Conservation (phyloP, 768 basidiomycete species). For the Serendipita sp. region DNA sequence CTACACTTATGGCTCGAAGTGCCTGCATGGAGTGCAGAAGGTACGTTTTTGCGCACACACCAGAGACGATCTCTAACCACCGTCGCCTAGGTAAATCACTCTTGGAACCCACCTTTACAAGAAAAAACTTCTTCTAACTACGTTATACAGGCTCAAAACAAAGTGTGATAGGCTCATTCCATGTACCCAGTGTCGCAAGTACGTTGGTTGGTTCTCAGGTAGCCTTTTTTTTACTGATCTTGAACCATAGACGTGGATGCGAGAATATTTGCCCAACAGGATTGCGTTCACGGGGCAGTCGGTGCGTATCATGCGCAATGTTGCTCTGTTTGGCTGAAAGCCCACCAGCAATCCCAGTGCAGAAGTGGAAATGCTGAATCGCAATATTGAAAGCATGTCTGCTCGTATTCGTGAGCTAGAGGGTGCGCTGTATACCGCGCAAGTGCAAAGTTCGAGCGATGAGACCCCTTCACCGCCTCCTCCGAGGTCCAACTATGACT, state of each 20-base stretch:
- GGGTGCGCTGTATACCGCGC: neutral
- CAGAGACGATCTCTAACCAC: neutral
- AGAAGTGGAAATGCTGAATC: neutral
- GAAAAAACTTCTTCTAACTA: neutral
- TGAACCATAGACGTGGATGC: neutral
- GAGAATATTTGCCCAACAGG: neutral
- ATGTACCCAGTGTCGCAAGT: neutral
- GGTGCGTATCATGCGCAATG: neutral
- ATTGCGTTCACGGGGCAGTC: neutral
- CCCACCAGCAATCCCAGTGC: neutral
- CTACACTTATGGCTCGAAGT: neutral
- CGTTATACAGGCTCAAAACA: neutral
- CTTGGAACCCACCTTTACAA: neutral
- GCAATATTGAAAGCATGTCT: neutral
- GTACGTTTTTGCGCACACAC: neutral
- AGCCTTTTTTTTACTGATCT: neutral
- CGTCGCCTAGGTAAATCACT: neutral
- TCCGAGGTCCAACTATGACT: neutral
- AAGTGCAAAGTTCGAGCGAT: neutral
- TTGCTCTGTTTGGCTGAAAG: neutral
- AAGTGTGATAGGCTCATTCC: slow-evolving; percentile 1
- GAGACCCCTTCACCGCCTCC: neutral
- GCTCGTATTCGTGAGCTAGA: neutral
- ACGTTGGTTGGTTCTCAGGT: neutral
- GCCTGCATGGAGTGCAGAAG: slow-evolving; percentile 5